Evolutionary conservation across 1,284 basidiomycete species (phyloP), one percentile per base, ranked within the genome.

Genomic region (Mixia osmundae): DNA sequence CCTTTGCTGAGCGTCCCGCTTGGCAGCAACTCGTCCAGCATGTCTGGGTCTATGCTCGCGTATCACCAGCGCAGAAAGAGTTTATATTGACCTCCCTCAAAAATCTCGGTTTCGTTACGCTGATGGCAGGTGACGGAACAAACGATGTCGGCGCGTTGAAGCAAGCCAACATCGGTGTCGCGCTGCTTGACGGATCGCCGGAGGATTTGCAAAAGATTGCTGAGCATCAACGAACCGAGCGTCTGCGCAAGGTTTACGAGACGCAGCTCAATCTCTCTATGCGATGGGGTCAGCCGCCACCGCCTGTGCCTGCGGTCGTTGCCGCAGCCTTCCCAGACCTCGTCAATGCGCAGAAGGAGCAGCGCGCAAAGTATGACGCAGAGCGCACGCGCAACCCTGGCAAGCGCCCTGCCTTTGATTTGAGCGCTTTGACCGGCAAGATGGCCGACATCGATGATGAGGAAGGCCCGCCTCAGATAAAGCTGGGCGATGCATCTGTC

Each of bases 121-220:
- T 94, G 37, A 94, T 94, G 85, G 85, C 83, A 9, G 85, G 85
- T 41, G 87, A 94, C 54, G 87, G 87, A 25, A 94, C 85, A 12
- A 94, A 94, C 55, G 85, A 94, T 47, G 85, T 94, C 32, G 85
- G 87, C 22, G 85, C 87, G 3, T 68, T 94, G 35, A 94, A 94
- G 56, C 80, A 89, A 54, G 85, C 87, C 0, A 80, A 94, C 54
- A 75, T 94, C 40, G 85, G 85, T 44, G 78, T 94, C 14, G 85
- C 85, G 1, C 63, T 94, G 2, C 62, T 94, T 30, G 82, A 91
- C 51, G 85, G 85, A 0, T 78, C 82, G 0, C 67, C 69, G 0
- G 85, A 87, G 47, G 87, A 91, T 52, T 60, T 94, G 23, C 69
- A 80, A 57, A 80, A 76, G 54, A 94, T 94, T 46, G 79, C 82